phyloP scores from a whole-genome alignment of 306 rosid species.

The Citrullus amarus region DNA sequence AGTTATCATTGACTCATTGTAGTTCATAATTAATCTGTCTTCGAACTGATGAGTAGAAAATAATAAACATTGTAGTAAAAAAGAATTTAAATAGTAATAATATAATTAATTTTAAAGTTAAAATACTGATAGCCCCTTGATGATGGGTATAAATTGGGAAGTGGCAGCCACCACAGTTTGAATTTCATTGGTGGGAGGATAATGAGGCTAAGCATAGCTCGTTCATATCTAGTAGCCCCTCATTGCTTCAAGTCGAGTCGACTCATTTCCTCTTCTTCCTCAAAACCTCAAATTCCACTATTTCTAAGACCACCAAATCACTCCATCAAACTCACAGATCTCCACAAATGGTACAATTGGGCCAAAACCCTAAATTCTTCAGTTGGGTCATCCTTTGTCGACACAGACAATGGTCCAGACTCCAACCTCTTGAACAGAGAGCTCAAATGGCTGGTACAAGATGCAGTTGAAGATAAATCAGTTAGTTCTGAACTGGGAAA shows the following conservation, averaged over 20 bases:
- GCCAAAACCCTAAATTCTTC: slow-evolving; percentile 47
- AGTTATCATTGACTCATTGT: no score
- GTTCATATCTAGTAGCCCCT: slow-evolving; percentile 18
- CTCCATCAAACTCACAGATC: slow-evolving; percentile 37
- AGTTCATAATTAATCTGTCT: no score
- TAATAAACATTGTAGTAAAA: no score
- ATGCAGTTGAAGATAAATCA: slow-evolving; percentile 30
- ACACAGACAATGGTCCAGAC: slow-evolving; percentile 66
- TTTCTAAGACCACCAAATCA: slow-evolving; percentile 46
- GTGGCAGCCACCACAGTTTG: background rate
- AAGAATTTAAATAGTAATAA: no score
- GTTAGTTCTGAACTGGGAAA: slow-evolving; percentile 6
- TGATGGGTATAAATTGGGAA: background rate
- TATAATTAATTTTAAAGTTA: no score
- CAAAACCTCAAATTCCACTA: slow-evolving; percentile 51
- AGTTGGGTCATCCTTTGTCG: slow-evolving; percentile 50
- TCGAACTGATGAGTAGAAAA: no score
- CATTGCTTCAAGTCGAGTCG: slow-evolving; percentile 10
- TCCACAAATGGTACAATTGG: slow-evolving; percentile 73
- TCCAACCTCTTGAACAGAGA: slow-evolving; percentile 50
- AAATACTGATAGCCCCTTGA: no score
- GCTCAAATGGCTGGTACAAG: slow-evolving; percentile 76
- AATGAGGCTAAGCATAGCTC: slow-evolving; percentile 38
- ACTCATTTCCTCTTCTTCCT: slow-evolving; percentile 21
- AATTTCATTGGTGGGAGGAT: background rate